Base-by-base conservation (phyloP, 2,329 filamentous ascomycete species). In the Fusarium longipes region DNA sequence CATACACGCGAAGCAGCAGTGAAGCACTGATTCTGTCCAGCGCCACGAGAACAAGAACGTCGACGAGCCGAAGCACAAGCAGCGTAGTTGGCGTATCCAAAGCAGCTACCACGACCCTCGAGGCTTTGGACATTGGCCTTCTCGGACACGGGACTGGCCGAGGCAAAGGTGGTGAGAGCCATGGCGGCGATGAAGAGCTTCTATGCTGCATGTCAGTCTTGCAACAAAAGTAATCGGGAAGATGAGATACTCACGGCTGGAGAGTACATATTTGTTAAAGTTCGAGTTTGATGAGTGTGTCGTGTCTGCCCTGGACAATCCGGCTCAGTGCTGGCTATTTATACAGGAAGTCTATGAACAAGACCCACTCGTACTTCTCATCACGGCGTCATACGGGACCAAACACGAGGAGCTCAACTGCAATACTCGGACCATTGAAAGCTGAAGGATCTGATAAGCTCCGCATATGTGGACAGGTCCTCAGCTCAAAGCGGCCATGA, bases 11-110 rank as follows among this genome's bases (percentile, higher is more conserved):
- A n/a, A 2, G 49, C 36, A 3, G 36, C 20, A 10, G 36, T 22
- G 2, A 52, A 33, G 6, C 49, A 52, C 15, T 20, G 29, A 8
- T 29, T 22, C 20, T 32, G 27, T 0, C 49, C 49, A 11, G 20
- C 36, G 4, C 49, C 49, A 8, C 24, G 17, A 10, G 17, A 27
- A 7, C 49, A 52, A 17, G 49, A 6, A 2, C 27, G 36, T 33
- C 27, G 49, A 25, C 36, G 36, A 9, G n/a, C 49, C 32, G 49
- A 39, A 43, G 36, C 49, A 30, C 49, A 52, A 20, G 36, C 27
- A 3, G 18, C 27, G 10, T 52, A 27, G 18, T 51, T 51, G 48
- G 48, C 49, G 15, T 52, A 52, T 9, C 49, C 49, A 9, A 52
- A 22, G 20, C 49, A 52, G 49, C 6, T 18, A 30, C 20, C 36